phyloP scores from a whole-genome alignment of 2,329 filamentous ascomycete species.

The Aureobasidium sp. region DNA sequence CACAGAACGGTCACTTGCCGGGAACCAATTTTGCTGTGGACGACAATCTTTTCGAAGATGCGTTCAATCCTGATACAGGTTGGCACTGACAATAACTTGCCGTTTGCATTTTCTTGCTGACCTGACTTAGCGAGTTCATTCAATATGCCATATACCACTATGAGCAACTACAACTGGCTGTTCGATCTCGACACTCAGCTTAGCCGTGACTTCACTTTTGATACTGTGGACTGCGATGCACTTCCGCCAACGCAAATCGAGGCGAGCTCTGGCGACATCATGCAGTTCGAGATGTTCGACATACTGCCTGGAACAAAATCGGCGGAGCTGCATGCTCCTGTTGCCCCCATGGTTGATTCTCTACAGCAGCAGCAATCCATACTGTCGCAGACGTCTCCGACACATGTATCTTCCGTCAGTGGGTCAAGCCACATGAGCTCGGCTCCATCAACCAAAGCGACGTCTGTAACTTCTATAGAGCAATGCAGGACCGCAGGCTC shows the following conservation, averaged over 20 bases:
- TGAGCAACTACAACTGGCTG: slow-evolving; percentile 56
- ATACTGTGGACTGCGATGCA: background rate
- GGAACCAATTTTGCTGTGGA: background rate
- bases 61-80: slow-evolving; percentile 53
- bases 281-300: background rate
- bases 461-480: background rate
- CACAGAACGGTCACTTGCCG: too few relatives aligned
- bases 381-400: background rate
- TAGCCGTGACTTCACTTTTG: background rate
- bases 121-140: slow-evolving; percentile 47
- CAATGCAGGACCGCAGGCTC: background rate
- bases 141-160: slow-evolving; percentile 59
- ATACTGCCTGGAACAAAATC: background rate
- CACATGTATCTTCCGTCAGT: background rate
- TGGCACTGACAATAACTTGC: background rate
- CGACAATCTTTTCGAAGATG: slow-evolving; percentile 43
- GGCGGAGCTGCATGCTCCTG: background rate
- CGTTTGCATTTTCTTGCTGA: background rate
- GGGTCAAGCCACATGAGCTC: background rate
- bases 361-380: background rate
- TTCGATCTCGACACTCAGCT: slow-evolving; percentile 36
- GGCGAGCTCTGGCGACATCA: background rate
- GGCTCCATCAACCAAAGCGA: background rate
- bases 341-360: background rate
- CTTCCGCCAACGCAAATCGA: background rate